Conservation (phyloP, 2,329 filamentous ascomycete genomes). For the Hypoxylon sp. region DNA sequence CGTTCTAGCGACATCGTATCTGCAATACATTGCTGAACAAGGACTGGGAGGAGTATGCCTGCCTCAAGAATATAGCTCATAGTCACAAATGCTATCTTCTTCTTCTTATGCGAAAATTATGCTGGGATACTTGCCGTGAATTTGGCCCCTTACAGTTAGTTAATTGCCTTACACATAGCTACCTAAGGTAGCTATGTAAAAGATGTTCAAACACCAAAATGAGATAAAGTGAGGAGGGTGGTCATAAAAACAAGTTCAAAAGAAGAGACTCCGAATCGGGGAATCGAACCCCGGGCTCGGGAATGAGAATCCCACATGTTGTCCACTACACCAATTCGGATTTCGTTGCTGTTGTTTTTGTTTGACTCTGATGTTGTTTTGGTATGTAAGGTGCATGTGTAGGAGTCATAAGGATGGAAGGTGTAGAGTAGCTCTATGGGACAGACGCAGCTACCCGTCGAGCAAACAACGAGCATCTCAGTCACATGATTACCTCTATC, state of each 20-base stretch:
- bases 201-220: too few species aligned
- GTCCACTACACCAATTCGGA: slow-evolving; percentile 53
- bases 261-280: slow-evolving; percentile 42
- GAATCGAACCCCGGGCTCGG: slow-evolving; percentile 49
- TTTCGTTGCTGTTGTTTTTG: slow-evolving; percentile 5
- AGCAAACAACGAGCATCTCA: not conserved
- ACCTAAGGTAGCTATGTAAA: too few species aligned
- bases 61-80: too few species aligned
- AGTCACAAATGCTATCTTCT: too few species aligned
- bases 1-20: too few species aligned
- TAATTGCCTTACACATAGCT: too few species aligned
- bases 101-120: too few species aligned
- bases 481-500: not conserved
- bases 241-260: slow-evolving; percentile 9
- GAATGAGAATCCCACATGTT: slow-evolving; percentile 48
- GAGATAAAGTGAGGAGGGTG: slow-evolving; percentile 1
- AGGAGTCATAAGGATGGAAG: not conserved
- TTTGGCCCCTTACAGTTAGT: too few species aligned
- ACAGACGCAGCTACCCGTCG: slow-evolving; percentile 5
- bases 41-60: too few species aligned
- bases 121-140: too few species aligned
- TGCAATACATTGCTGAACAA: too few species aligned
- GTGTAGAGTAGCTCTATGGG: not conserved
- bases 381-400: not conserved
- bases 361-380: not conserved